A percentile compares a stretch with the other conserved stretches of the same genome.
These are phyloP conservation scores for Fomitopsis pulvina DNA, from an alignment of 768 basidiomycete species.

Conservation along the genomic window DNA sequence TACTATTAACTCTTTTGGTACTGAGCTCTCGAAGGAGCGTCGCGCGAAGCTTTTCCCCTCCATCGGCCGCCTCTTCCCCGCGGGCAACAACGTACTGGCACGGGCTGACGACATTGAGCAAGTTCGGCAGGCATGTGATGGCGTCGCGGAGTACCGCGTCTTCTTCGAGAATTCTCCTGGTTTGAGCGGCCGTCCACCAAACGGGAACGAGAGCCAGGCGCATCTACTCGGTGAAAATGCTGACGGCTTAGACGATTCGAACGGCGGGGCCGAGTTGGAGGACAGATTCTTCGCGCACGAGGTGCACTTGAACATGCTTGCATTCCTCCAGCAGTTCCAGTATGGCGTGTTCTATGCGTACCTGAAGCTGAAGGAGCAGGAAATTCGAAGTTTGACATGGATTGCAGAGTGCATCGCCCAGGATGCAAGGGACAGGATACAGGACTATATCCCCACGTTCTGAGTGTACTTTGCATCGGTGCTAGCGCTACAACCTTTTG, in stretches of 20 bases:
- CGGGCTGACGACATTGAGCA: slow-evolving; percentile 94
- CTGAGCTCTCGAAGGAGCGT: slow-evolving; percentile 91
- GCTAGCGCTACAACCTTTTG: neutral
- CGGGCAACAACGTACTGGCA: slow-evolving; percentile 90
- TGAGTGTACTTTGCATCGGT: slow-evolving; percentile 28
- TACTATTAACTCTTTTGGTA: slow-evolving; percentile 98
- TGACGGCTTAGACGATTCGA: slow-evolving; percentile 27
- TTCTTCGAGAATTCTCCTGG: slow-evolving; percentile 70
- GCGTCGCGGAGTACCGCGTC: slow-evolving; percentile 79
- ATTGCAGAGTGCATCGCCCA: slow-evolving; percentile 98
- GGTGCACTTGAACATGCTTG: slow-evolving; percentile 88
- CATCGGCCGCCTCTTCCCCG: slow-evolving; percentile 90
- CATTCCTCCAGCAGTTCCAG: slow-evolving; percentile 97
- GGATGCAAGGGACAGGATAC: slow-evolving; percentile 91
- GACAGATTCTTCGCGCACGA: slow-evolving; percentile 93
- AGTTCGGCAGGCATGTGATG: slow-evolving; percentile 82
- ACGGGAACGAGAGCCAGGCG: slow-evolving; percentile 24
- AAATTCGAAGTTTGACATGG: slow-evolving; percentile 85
- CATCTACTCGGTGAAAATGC: slow-evolving; percentile 22
- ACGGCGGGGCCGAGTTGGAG: slow-evolving; percentile 66
- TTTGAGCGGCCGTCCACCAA: slow-evolving; percentile 14
- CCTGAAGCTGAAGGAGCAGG: slow-evolving; percentile 88
- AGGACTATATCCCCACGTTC: slow-evolving; percentile 91
- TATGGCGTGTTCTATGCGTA: slow-evolving; percentile 90
- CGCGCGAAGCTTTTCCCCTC: slow-evolving; percentile 91